Percentiles rank a stretch among this genome's conserved stretches.
These are phyloP conservation scores for Botrytis fabae DNA, from an alignment of 2,329 filamentous ascomycete genomes.

Conservation along the genomic window DNA sequence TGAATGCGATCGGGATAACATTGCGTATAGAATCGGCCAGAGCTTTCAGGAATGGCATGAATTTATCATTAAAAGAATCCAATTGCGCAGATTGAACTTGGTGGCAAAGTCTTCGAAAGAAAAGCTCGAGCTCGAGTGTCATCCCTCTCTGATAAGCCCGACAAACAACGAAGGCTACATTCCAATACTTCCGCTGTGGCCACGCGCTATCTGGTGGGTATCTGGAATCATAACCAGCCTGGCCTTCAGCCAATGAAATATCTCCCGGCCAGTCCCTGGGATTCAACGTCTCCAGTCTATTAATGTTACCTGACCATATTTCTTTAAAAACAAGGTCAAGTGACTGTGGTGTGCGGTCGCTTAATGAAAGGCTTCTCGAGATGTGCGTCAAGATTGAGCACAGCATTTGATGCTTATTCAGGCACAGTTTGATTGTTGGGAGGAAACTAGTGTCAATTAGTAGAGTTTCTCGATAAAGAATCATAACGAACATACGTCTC, in stretches of 20 bases:
- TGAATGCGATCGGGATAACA: background rate
- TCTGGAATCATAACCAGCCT: background rate
- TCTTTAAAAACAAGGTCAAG: background rate
- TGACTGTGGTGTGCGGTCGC: background rate
- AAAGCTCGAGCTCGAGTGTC: background rate
- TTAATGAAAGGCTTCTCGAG: background rate
- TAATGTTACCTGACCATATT: background rate
- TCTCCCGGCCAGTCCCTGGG: background rate
- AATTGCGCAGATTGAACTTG: background rate
- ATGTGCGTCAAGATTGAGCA: background rate
- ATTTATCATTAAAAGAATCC: background rate
- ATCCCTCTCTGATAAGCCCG: background rate
- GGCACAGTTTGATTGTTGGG: background rate
- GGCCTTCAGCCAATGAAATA: background rate
- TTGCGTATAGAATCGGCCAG: background rate
- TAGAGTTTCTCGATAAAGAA: background rate
- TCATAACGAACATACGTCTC: background rate
- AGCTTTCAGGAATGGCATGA: background rate
- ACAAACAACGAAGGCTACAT: background rate
- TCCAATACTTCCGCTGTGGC: background rate
- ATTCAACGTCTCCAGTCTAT: background rate
- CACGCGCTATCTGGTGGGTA: background rate
- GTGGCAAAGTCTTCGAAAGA: background rate
- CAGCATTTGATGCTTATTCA: background rate
- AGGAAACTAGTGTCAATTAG: background rate